Base-by-base conservation (phyloP, 1,139 yeast genomes). In the Protomyces macrosporus region DNA sequence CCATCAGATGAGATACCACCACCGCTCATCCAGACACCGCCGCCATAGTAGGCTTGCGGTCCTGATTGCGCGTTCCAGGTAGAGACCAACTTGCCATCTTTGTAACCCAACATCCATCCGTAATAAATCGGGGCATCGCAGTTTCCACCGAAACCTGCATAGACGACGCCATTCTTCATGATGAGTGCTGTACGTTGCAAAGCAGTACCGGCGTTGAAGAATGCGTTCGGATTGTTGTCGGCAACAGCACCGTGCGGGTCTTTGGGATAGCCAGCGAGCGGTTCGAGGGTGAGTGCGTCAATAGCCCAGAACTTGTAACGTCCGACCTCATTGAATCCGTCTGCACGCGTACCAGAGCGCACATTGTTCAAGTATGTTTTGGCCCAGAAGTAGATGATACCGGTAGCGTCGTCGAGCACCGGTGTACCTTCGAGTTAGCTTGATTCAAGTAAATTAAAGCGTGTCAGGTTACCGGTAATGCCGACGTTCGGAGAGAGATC, bases 121-220 rank as follows among this genome's bases (percentile, higher is more conserved):
- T 39, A 39, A 35, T 54, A 54, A 6, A n/a, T 39, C 5, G 37
- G 37, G 33, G 50, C 14, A 30, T 54, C 58, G 16, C 58, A 54
- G 16, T 54, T 39, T 9, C 58, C 58, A 6, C 58, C 58, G n/a
- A 54, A 54, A 1, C 37, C 58, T 10, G 50, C 58, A 39, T 54
- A 54, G 45, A 54, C 58, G 16, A 39, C 48, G 36, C 33, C 45
- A 37, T 54, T 54, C 51, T 39, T 39, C 50, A 54, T 9, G 9
- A 54, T 30, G 23, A 54, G 35, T 7, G 37, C 50, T 3, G 58
- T 30, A 9, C 58, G 48, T 4, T 54, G 58, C 14, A 54, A 35
- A 9, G 32, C 32, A 23, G 36, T 54, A 10, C 58, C 58, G 9
- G 37, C 58, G 7, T 54, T 42, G 50, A 54, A 54, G 50, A 30